phyloP scores from a whole-genome alignment of 148 eudicot genomes.

The Simmondsia chinensis region DNA sequence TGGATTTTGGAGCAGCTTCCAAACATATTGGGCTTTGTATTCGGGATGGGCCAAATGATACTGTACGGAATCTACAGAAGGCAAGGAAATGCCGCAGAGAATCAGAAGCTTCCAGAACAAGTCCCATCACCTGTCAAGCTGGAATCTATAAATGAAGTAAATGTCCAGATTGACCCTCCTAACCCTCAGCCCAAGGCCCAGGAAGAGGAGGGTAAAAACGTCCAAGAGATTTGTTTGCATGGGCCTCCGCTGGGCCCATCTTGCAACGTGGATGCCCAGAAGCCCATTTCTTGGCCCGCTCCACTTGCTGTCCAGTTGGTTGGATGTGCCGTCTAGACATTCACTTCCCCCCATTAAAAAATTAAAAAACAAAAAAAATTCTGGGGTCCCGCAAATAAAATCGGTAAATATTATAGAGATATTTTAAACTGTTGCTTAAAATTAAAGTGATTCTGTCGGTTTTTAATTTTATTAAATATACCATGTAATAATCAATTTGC shows the following conservation, averaged over 20 bases:
- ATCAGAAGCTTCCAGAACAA: conserved; percentile 24
- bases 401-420: too few relatives aligned
- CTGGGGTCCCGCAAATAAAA: too few relatives aligned
- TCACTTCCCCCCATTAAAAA: too few relatives aligned
- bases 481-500: too few relatives aligned
- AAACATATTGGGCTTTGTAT: conserved; percentile 51
- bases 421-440: too few relatives aligned
- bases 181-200: background rate
- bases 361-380: too few relatives aligned
- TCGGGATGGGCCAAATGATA: conserved; percentile 65
- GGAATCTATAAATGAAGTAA: too few relatives aligned
- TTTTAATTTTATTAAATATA: too few relatives aligned
- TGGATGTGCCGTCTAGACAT: conserved; percentile 28
- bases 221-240: conserved; percentile 4
- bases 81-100: conserved; percentile 10
- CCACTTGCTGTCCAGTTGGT: conserved; percentile 13
- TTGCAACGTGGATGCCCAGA: conserved; percentile 18
- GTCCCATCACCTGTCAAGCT: conserved; percentile 10
- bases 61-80: conserved; percentile 42
- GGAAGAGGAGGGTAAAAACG: conserved; percentile 1
- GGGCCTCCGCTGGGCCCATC: conserved; percentile 12
- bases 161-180: conserved; percentile 1
- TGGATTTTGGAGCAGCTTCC: too few relatives aligned
- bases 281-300: conserved; percentile 12
- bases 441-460: too few relatives aligned